These are phyloP conservation scores for Abelmoschus esculentus DNA, from an alignment of 345 rosid species.

Conservation along the genomic window DNA sequence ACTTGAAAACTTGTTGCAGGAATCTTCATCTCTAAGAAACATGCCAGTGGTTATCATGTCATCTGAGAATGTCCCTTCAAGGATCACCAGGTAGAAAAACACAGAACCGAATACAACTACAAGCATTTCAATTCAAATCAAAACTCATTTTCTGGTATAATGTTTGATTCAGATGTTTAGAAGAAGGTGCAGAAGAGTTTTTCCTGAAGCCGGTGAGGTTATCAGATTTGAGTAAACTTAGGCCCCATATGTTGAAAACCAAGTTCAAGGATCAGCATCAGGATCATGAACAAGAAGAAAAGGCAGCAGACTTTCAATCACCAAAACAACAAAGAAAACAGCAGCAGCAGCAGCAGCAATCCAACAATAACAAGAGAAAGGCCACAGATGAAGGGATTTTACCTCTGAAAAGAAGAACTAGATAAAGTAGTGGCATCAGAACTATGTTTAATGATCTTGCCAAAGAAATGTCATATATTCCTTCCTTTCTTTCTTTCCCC, in stretches of 20 bases:
- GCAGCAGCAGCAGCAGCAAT: not conserved
- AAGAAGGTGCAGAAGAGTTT: not conserved
- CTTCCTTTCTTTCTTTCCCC: too few species aligned
- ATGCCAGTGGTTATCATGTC: conserved; percentile 77
- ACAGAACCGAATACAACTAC: not conserved
- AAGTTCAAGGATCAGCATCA: not conserved
- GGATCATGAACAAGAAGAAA: not conserved
- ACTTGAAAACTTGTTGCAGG: conserved; percentile 25
- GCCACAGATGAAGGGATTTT: conserved; percentile 47
- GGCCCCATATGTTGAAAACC: not conserved
- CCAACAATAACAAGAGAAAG: conserved; percentile 46
- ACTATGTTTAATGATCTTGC: not conserved
- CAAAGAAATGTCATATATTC: too few species aligned
- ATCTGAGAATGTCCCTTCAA: conserved; percentile 71
- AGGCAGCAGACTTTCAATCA: conserved; percentile 12
- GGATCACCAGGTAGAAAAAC: conserved; percentile 44
- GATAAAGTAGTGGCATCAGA: conserved; percentile 33
- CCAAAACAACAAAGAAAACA: not conserved
- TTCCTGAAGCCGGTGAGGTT: not conserved
- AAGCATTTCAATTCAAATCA: not conserved
- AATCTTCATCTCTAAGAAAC: conserved; percentile 48
- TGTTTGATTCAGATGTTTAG: not conserved
- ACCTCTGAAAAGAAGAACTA: conserved; percentile 34
- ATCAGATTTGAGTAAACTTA: not conserved
- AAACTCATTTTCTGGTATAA: not conserved